These are phyloP conservation scores for Ceratocystis destructans DNA, from an alignment of 2,329 filamentous ascomycete species.

Conservation along the genomic window DNA sequence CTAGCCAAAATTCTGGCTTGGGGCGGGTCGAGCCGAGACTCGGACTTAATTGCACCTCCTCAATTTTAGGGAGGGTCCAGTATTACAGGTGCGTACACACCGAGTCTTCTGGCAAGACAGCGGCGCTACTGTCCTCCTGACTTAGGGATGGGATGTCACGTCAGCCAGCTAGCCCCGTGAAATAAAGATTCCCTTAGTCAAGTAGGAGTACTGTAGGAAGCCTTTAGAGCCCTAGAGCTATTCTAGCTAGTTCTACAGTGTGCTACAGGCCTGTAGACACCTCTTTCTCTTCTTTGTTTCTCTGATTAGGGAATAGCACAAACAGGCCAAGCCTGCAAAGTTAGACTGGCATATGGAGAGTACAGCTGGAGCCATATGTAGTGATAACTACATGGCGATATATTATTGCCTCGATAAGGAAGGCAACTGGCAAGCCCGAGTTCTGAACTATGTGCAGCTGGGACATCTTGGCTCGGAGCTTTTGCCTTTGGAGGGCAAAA, in stretches of 20 bases:
- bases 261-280: not conserved
- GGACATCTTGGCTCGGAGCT: not conserved
- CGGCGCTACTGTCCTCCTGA: too few relatives aligned
- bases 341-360: too few relatives aligned
- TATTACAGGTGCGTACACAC: not conserved
- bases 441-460: not conserved
- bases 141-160: too few relatives aligned
- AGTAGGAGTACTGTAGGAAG: not conserved
- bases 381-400: not conserved
- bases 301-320: too few relatives aligned
- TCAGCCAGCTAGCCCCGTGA: too few relatives aligned
- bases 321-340: too few relatives aligned
- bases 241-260: not conserved
- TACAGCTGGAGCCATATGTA: too few relatives aligned
- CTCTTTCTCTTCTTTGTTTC: not conserved
- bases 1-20: not conserved
- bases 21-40: conserved; percentile 1
- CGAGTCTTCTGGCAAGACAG: too few relatives aligned
- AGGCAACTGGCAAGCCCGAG: not conserved
- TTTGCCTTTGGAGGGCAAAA: not conserved
- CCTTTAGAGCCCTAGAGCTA: not conserved
- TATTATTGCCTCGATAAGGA: not conserved
- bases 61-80: not conserved
- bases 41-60: not conserved
- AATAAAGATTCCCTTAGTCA: too few relatives aligned